Conservation (phyloP, 495 filamentous ascomycete genomes). For the Lasiosphaeris hirsuta region DNA sequence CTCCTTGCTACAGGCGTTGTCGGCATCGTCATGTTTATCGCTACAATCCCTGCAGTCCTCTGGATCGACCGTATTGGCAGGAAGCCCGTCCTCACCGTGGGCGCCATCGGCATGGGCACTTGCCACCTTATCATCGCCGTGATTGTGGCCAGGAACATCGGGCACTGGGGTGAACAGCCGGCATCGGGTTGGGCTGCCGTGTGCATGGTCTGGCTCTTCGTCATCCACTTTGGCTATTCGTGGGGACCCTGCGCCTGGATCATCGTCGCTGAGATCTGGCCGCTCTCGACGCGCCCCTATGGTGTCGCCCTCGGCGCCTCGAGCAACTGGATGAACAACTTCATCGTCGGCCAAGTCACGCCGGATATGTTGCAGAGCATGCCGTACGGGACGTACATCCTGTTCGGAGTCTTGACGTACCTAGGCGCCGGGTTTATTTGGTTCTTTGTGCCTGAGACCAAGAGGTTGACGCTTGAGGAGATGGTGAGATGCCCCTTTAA, state of each 20-base stretch:
- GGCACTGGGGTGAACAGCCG: slow-evolving; percentile 54
- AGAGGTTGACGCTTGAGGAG: slow-evolving; percentile 57
- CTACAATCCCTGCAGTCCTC: slow-evolving; percentile 65
- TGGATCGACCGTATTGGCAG: slow-evolving; percentile 61
- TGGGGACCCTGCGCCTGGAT: slow-evolving; percentile 74
- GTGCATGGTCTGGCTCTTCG: slow-evolving; percentile 79
- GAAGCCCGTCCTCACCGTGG: slow-evolving; percentile 55
- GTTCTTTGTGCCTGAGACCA: slow-evolving; percentile 74
- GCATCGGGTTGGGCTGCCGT: slow-evolving; percentile 75
- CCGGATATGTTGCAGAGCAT: slow-evolving; percentile 70
- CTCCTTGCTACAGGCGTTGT: slow-evolving; percentile 78
- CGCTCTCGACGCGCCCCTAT: slow-evolving; percentile 67
- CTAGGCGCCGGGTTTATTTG: slow-evolving; percentile 68
- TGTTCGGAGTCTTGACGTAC: slow-evolving; percentile 71
- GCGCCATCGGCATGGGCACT: slow-evolving; percentile 56
- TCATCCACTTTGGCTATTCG: slow-evolving; percentile 75
- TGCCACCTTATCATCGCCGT: slow-evolving; percentile 72
- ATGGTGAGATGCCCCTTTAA: slow-evolving; percentile 40
- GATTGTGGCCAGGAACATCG: slow-evolving; percentile 63
- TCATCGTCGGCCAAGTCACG: slow-evolving; percentile 67
- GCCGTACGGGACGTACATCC: slow-evolving; percentile 74
- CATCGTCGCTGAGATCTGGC: slow-evolving; percentile 73
- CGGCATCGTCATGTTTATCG: slow-evolving; percentile 70
- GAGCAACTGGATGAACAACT: slow-evolving; percentile 55
- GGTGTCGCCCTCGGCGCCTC: slow-evolving; percentile 69